These are phyloP conservation scores for Umbilicus rupestris DNA, from an alignment of 164 flowering plant genomes.

Conservation along the genomic window DNA sequence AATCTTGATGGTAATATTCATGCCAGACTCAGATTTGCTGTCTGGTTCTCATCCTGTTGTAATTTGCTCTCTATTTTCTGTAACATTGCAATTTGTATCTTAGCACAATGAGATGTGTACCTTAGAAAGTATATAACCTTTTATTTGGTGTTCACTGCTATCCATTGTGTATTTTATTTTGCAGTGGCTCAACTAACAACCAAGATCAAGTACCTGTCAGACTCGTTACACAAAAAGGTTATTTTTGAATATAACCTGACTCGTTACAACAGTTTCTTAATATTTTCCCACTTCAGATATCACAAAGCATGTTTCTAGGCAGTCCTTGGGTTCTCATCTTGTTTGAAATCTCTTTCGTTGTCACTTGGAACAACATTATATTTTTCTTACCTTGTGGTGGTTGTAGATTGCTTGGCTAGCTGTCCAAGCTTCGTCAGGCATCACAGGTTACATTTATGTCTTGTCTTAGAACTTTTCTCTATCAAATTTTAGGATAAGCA, in stretches of 20 bases:
- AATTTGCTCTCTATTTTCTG: background rate
- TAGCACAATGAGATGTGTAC: background rate
- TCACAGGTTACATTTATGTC: no score
- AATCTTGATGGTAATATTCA: no score
- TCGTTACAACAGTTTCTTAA: background rate
- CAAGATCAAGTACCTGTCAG: slow-evolving; percentile 72
- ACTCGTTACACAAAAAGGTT: slow-evolving; percentile 73
- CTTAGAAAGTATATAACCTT: background rate
- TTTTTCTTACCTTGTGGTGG: background rate
- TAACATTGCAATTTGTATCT: background rate
- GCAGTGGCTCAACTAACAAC: slow-evolving; percentile 88
- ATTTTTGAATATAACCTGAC: background rate
- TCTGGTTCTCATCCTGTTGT: background rate
- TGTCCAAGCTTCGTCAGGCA: no score
- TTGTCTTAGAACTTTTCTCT: background rate
- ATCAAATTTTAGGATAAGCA: slow-evolving; percentile 68
- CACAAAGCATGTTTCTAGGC: background rate
- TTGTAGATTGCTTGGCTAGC: background rate
- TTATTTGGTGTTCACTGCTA: background rate
- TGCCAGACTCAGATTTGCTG: no score
- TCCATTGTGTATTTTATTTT: slow-evolving; percentile 10
- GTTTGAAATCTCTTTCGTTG: no score
- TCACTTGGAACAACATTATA: no score
- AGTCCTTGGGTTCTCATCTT: background rate
- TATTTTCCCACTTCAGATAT: background rate